Conservation (phyloP, 257 asterid genomes). For the Cordia subcordata region DNA sequence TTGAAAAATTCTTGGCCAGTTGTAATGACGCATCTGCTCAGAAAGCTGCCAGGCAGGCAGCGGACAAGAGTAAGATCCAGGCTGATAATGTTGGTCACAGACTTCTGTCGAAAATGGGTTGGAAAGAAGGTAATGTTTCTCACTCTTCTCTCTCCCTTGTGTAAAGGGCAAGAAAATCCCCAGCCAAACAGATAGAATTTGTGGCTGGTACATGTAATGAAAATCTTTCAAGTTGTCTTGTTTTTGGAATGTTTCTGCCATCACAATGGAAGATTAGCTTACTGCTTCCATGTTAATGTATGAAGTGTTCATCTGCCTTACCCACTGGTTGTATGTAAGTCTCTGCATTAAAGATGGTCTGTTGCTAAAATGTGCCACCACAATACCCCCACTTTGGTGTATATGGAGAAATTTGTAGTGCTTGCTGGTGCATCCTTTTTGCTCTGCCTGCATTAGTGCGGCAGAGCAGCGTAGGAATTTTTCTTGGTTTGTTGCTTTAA, state of each 20-base stretch:
- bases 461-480: too few relatives aligned
- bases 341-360: background rate
- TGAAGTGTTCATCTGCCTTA: background rate
- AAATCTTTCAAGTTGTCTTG: too few relatives aligned
- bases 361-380: too few relatives aligned
- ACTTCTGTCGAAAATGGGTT: conserved; percentile 90
- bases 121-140: conserved; percentile 73
- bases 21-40: conserved; percentile 66
- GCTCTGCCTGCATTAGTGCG: too few relatives aligned
- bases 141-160: background rate
- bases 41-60: conserved; percentile 58
- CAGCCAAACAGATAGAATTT: too few relatives aligned
- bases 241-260: background rate
- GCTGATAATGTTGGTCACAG: conserved; percentile 90
- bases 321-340: background rate
- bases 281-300: background rate
- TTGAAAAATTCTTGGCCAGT: conserved; percentile 70
- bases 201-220: too few relatives aligned
- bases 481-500: too few relatives aligned
- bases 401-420: too few relatives aligned
- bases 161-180: background rate
- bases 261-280: background rate
- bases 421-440: too few relatives aligned
- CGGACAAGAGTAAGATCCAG: conserved; percentile 64
- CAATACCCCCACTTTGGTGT: too few relatives aligned